These are phyloP conservation scores for Globisporangium middletonii DNA, from an alignment of 352 stramenopile species.

Conservation along the genomic window DNA sequence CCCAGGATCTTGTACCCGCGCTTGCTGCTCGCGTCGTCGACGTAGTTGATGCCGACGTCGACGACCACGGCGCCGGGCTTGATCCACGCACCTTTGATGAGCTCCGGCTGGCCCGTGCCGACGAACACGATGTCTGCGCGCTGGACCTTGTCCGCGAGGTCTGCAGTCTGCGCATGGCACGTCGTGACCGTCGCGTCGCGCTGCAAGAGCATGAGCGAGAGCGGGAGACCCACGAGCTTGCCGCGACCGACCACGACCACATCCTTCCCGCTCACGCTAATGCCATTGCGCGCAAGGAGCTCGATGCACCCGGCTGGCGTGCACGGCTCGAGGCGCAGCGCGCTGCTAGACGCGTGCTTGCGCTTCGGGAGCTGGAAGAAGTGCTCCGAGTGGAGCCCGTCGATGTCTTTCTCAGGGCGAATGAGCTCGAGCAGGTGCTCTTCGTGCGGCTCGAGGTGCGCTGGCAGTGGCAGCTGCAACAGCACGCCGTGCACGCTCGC, in stretches of 20 bases:
- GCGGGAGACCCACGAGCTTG: slow-evolving; percentile 97
- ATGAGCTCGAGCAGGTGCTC: slow-evolving; percentile 90
- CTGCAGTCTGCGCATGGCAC: slow-evolving; percentile 92
- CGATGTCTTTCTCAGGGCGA: slow-evolving; percentile 93
- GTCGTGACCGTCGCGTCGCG: slow-evolving; percentile 96
- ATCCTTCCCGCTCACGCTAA: slow-evolving; percentile 93
- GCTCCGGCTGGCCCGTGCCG: slow-evolving; percentile 89
- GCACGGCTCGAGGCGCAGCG: slow-evolving; percentile 87
- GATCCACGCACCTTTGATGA: slow-evolving; percentile 95
- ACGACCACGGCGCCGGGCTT: slow-evolving; percentile 97
- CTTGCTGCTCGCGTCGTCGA: slow-evolving; percentile 75
- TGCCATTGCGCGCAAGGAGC: slow-evolving; percentile 53
- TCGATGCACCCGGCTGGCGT: slow-evolving; percentile 82
- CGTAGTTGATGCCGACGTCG: slow-evolving; percentile 99
- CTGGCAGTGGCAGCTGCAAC: slow-evolving; percentile 86
- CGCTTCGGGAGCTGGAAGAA: slow-evolving; percentile 85
- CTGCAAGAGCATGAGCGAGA: slow-evolving; percentile 94
- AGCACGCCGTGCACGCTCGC: slow-evolving; percentile 93
- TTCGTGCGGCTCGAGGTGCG: slow-evolving; percentile 69
- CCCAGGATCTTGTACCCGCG: slow-evolving; percentile 93
- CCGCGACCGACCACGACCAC: slow-evolving; percentile 95
- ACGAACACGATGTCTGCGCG: slow-evolving; percentile 97
- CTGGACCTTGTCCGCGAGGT: slow-evolving; percentile 47
- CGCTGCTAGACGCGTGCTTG: slow-evolving; percentile 7
- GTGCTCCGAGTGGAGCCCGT: slow-evolving; percentile 98